Conservation (phyloP, 2,329 filamentous ascomycete genomes). For the Zymoseptoria brevis region DNA sequence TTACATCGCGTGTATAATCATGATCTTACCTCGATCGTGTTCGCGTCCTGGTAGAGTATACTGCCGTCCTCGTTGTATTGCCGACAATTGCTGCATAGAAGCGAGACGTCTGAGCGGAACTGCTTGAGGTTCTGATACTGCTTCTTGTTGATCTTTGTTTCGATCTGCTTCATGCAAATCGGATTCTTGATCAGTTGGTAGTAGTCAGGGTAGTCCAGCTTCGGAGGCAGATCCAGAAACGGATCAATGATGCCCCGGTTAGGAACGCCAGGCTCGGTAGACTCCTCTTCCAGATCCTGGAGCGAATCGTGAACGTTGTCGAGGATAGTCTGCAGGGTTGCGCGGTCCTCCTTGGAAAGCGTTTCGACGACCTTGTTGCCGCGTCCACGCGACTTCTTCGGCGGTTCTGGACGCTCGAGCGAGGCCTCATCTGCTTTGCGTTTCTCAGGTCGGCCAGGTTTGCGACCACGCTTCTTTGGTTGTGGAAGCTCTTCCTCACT, state of each 20-base stretch:
- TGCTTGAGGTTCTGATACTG: conserved; percentile 78
- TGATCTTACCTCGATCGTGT: conserved; percentile 73
- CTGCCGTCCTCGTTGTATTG: conserved; percentile 97
- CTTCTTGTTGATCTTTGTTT: conserved; percentile 90
- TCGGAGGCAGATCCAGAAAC: conserved; percentile 85
- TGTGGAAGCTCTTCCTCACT: conserved; percentile 64
- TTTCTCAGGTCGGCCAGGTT: conserved; percentile 61
- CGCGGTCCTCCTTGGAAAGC: conserved; percentile 61
- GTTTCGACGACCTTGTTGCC: conserved; percentile 60
- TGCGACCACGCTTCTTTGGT: conserved; percentile 74
- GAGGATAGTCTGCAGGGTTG: conserved; percentile 70
- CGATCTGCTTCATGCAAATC: conserved; percentile 93
- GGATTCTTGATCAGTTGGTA: conserved; percentile 87
- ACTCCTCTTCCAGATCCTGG: conserved; percentile 77
- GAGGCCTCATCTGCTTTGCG: conserved; percentile 71
- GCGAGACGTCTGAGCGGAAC: conserved; percentile 71
- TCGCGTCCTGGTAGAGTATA: conserved; percentile 84
- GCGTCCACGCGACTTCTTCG: conserved; percentile 70
- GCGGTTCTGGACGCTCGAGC: conserved; percentile 59
- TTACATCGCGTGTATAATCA: not conserved
- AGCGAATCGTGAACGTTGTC: conserved; percentile 69
- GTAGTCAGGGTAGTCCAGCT: conserved; percentile 87
- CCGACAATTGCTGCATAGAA: conserved; percentile 83
- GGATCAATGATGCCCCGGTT: conserved; percentile 84
- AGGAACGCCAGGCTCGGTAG: conserved; percentile 46